Evolutionary conservation across 2,329 filamentous ascomycete species (phyloP), one percentile per base, ranked within the genome.

Genomic region (Aspergillus ibericus): DNA sequence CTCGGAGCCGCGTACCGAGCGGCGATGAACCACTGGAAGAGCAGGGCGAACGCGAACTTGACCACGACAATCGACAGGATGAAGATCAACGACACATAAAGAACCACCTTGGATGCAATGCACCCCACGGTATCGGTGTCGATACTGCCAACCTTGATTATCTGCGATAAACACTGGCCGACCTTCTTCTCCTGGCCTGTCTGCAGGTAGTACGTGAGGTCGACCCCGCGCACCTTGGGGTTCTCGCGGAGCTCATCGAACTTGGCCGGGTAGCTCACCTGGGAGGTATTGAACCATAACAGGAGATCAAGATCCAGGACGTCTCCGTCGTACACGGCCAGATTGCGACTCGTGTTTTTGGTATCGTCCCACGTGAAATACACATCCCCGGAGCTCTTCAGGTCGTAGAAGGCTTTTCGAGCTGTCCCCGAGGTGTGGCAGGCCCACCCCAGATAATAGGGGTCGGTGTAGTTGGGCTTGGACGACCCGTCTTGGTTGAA

Each of bases 291-390:
- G 79, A 99, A 93, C 92, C 92, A 99, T 59, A 88, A 82, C 25
- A 99, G 81, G 29, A 99, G 84, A 68, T 96, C 85, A 27, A 99
- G 81, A 72, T 99, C 95, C 40, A 99, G 82, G 4, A 99, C 95
- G 69, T 90, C 92, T 55, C 93, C 93, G 13, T 93, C 96, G 77
- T 96, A 99, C 2, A 98, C 92, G 66, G 96, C 87, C 47, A 99
- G 82, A 71, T 98, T 98, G 59, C 95, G 90, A 32, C 89, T 91
- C 62, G 78, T 85, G 76, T 99, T 99, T 72, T 86, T 91, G 66
- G 98, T 86, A 68, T 99, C 95, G 22, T 93, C 87, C 95, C 95
- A 99, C 2, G 89, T 96, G 73, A 92, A 99, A 77, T 93, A 99
- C 15, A 99, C 93, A 66, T 97, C 92, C 2, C 93, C 95, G 3